phyloP scores from a whole-genome alignment of 164 flowering plant species.

The Aristolochia fimbriata region DNA sequence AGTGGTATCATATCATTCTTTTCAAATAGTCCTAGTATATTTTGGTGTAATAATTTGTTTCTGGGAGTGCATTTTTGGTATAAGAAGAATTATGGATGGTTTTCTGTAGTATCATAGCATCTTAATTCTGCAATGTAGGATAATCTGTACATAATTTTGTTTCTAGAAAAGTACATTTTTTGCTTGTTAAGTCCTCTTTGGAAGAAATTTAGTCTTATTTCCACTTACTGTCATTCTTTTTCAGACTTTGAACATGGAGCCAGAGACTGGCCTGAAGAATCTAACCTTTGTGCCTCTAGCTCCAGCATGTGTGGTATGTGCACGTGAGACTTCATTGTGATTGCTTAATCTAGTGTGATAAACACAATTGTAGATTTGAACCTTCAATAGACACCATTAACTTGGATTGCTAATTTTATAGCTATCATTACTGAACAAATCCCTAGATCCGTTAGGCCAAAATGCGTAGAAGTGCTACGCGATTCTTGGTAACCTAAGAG shows the following conservation, averaged over 20 bases:
- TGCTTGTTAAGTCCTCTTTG: not conserved
- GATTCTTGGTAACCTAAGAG: not conserved
- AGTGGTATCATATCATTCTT: no score
- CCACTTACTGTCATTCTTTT: not conserved
- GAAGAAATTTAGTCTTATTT: not conserved
- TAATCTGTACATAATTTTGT: not conserved
- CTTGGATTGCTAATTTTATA: not conserved
- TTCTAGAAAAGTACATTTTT: not conserved
- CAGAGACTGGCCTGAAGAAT: slow-evolving; percentile 43
- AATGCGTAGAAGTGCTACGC: not conserved
- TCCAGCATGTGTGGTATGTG: slow-evolving; percentile 92
- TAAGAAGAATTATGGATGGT: not conserved
- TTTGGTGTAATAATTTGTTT: no score
- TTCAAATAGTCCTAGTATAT: no score
- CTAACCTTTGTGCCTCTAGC: slow-evolving; percentile 88
- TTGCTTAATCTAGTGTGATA: not conserved
- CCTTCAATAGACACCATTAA: not conserved
- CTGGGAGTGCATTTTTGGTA: no score
- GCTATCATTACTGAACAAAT: not conserved
- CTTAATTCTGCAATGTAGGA: not conserved
- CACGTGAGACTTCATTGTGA: not conserved
- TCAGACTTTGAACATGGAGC: slow-evolving; percentile 63
- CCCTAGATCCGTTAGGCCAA: not conserved
- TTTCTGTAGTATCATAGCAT: not conserved
- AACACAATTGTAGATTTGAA: not conserved